Conservation (phyloP, 495 filamentous ascomycete genomes). For the Viridothelium virens region DNA sequence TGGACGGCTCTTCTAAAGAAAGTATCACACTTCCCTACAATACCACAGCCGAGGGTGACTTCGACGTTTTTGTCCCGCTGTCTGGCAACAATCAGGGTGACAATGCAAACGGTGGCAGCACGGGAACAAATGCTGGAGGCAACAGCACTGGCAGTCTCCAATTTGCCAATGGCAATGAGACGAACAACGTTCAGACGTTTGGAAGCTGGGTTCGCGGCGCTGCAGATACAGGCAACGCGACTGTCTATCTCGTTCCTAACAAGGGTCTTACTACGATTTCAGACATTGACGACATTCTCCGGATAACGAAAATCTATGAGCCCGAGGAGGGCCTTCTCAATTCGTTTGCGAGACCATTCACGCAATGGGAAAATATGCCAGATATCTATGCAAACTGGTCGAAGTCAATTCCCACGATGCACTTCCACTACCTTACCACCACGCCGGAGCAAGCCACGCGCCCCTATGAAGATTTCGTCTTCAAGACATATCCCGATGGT, state of each 20-base stretch:
- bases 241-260: conserved; percentile 64
- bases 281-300: conserved; percentile 74
- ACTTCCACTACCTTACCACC: conserved; percentile 80
- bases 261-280: conserved; percentile 60
- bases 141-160: neutral
- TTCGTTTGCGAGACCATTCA: conserved; percentile 64
- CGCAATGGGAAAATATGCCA: conserved; percentile 72
- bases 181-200: conserved; percentile 52
- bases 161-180: conserved; percentile 49
- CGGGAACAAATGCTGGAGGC: conserved; percentile 4
- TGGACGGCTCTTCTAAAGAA: conserved; percentile 50
- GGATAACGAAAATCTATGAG: conserved; percentile 74
- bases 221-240: conserved; percentile 56
- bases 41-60: conserved; percentile 61
- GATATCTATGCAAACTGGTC: conserved; percentile 64
- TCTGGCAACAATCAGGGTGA: conserved; percentile 37
- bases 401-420: conserved; percentile 49
- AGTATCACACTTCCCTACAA: conserved; percentile 47
- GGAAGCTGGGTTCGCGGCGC: conserved; percentile 59
- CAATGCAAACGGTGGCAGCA: conserved; percentile 38
- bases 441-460: conserved; percentile 72
- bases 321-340: conserved; percentile 67
- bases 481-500: conserved; percentile 60
- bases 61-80: conserved; percentile 57
- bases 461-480: conserved; percentile 77